These are phyloP conservation scores for Auricularia auricula-judae DNA, from an alignment of 768 basidiomycete genomes.

Conservation along the genomic window DNA sequence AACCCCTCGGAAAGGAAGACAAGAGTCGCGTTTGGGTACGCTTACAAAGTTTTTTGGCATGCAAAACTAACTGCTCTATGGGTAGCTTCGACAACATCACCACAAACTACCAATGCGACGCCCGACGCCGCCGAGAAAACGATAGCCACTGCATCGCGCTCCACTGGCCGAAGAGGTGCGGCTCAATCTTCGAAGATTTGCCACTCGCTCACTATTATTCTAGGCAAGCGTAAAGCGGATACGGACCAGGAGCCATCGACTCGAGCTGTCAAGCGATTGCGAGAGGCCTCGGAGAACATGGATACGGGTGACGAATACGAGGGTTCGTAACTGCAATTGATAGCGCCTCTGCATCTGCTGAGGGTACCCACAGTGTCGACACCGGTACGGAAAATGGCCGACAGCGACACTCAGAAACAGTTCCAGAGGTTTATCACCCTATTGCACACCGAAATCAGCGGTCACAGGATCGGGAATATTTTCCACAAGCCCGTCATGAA, in stretches of 20 bases:
- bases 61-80: background rate
- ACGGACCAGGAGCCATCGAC: constrained; percentile 1
- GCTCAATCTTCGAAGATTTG: too few species aligned
- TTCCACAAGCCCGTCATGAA: constrained; percentile 86
- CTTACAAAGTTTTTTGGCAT: background rate
- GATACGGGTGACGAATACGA: background rate
- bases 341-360: background rate
- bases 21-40: background rate
- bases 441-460: constrained; percentile 72
- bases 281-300: constrained; percentile 5
- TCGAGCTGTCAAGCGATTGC: constrained; percentile 2
- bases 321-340: background rate
- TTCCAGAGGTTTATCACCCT: constrained; percentile 76
- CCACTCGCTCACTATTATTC: background rate
- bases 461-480: constrained; percentile 80
- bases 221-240: background rate
- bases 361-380: background rate
- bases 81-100: background rate
- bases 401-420: constrained; percentile 30
- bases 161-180: too few species aligned
- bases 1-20: background rate
- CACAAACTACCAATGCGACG: background rate
- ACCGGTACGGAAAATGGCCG: background rate
- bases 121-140: too few species aligned
- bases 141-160: too few species aligned